Evolutionary conservation across 169 alveolate genomes (phyloP).

Genomic region (Cryptosporidium meleagridis): DNA sequence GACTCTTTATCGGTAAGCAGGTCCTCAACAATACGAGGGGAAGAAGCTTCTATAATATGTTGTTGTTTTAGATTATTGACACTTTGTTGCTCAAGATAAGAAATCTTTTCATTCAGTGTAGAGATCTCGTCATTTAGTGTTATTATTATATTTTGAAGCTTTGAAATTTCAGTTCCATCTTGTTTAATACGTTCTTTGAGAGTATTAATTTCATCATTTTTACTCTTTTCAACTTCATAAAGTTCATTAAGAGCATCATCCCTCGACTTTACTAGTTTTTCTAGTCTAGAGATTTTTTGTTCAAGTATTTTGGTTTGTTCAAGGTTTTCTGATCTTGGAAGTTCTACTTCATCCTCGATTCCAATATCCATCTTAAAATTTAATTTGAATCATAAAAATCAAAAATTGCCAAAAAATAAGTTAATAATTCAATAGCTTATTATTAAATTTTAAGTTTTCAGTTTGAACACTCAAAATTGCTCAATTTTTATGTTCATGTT

Average conservation of each 20-base stretch:
- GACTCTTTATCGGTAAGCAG: constrained; percentile 57
- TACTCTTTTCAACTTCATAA: constrained; percentile 53
- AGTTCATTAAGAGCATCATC: constrained; percentile 65
- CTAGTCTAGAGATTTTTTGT: constrained; percentile 43
- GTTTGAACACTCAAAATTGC: background rate
- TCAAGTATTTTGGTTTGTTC: constrained; percentile 47
- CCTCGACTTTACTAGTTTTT: constrained; percentile 66
- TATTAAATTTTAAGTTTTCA: background rate
- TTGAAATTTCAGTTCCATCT: constrained; percentile 37
- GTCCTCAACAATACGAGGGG: constrained; percentile 59
- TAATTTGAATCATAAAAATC: background rate
- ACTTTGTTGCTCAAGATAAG: constrained; percentile 49
- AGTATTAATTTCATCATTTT: constrained; percentile 41
- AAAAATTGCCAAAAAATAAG: background rate
- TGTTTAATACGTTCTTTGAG: constrained; percentile 56
- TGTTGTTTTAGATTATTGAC: constrained; percentile 11
- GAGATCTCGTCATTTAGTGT: constrained; percentile 27
- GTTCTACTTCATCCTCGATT: constrained; percentile 25
- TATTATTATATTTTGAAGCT: constrained; percentile 5
- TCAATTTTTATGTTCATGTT: background rate
- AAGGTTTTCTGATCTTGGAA: constrained; percentile 7
- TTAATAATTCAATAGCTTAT: background rate
- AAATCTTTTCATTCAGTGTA: constrained; percentile 2
- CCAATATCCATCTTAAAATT: constrained; percentile 2
- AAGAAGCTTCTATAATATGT: background rate